Evolutionary conservation across 805 yeast genomes (phyloP).

Genomic region (Wickerhamiella siamensis): DNA sequence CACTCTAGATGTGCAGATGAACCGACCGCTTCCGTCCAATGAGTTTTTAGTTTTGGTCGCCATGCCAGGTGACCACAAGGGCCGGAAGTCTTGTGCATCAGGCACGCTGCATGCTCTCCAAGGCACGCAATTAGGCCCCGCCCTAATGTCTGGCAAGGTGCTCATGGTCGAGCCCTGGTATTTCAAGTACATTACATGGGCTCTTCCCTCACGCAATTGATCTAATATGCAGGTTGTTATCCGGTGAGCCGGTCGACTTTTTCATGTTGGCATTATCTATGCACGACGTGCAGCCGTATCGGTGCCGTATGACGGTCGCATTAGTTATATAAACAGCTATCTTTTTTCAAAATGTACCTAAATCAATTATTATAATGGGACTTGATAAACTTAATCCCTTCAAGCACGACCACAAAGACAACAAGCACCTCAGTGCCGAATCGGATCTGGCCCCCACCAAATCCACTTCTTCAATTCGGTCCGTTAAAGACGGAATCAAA

Average conservation of each 20-base stretch:
- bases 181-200: conserved; percentile 58
- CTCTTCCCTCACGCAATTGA: background rate
- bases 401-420: conserved; percentile 9
- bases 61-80: conserved; percentile 43
- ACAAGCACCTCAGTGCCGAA: background rate
- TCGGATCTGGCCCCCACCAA: conserved; percentile 10
- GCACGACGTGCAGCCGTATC: too few relatives aligned
- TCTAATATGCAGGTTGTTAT: too few relatives aligned
- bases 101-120: conserved; percentile 43
- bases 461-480: conserved; percentile 11
- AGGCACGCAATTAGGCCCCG: conserved; percentile 14
- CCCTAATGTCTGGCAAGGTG: conserved; percentile 50
- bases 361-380: conserved; percentile 12
- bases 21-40: conserved; percentile 35
- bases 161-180: conserved; percentile 76
- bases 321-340: too few relatives aligned
- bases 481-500: conserved; percentile 11
- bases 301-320: too few relatives aligned
- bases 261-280: too few relatives aligned
- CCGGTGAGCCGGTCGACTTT: too few relatives aligned
- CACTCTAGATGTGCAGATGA: conserved; percentile 39
- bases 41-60: conserved; percentile 53
- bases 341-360: too few relatives aligned
- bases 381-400: conserved; percentile 14
- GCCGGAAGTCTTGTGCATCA: conserved; percentile 57